phyloP scores from a whole-genome alignment of 2,329 filamentous ascomycete species.

The Fusarium sp. region DNA sequence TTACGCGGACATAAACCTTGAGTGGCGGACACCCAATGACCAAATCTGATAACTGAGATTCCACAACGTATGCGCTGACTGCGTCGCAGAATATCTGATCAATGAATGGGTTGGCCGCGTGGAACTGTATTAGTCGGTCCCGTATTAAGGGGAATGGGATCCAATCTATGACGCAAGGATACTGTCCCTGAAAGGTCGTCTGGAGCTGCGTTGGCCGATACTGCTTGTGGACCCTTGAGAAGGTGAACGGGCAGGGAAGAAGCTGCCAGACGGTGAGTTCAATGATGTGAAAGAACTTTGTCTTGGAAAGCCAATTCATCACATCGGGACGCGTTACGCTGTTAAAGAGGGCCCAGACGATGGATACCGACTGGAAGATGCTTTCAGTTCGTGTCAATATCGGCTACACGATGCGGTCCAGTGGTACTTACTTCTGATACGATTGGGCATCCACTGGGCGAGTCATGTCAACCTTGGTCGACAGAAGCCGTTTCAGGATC shows the following conservation, averaged over 20 bases:
- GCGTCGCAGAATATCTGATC: neutral
- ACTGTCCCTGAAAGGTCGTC: neutral
- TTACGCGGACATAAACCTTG: neutral
- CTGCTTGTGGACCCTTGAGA: neutral
- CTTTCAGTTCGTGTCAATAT: neutral
- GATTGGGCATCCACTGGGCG: neutral
- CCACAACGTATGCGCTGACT: neutral
- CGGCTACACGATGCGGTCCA: neutral
- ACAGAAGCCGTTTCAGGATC: neutral
- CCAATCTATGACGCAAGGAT: neutral
- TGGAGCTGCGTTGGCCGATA: neutral
- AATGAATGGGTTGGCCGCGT: neutral
- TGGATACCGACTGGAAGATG: neutral
- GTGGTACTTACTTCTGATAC: neutral
- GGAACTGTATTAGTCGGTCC: neutral
- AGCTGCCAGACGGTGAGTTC: neutral
- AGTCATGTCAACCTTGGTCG: neutral
- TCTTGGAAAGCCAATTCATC: constrained; percentile 2
- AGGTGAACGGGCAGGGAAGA: neutral
- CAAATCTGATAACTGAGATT: neutral
- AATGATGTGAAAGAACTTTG: neutral
- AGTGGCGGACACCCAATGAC: neutral
- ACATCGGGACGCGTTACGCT: neutral
- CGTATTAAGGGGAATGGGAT: neutral
- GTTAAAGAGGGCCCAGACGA: neutral